A percentile compares a stretch with the other conserved stretches of the same genome.
Evolutionary conservation across 768 basidiomycete genomes (phyloP).

Genomic region (Termitomyces titanicus): DNA sequence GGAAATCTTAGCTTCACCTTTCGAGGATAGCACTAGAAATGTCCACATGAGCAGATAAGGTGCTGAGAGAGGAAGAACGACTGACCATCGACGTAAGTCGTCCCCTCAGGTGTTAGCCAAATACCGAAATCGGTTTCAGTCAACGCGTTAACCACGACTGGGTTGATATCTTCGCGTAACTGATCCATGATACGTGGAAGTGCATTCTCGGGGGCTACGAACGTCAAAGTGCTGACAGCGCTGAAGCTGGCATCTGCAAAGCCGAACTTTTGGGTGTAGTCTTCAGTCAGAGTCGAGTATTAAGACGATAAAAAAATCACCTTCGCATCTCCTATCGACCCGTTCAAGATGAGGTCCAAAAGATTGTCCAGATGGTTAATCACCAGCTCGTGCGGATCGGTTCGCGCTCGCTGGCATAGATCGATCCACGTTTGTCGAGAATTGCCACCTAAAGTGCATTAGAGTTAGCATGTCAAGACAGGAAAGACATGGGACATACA

Average conservation of each 20-base stretch:
- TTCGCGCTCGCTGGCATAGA: conserved; percentile 61
- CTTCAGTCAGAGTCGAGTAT: background rate
- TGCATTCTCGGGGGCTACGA: conserved; percentile 69
- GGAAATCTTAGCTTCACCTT: conserved; percentile 40
- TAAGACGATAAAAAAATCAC: conserved; percentile 25
- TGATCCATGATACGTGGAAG: conserved; percentile 71
- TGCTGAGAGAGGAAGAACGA: background rate
- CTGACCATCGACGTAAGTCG: conserved; percentile 75
- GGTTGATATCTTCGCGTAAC: conserved; percentile 61
- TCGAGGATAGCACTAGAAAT: conserved; percentile 59
- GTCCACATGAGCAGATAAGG: background rate
- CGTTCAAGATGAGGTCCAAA: conserved; percentile 45
- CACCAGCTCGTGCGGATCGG: conserved; percentile 66
- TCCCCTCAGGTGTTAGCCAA: conserved; percentile 85
- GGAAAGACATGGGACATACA: conserved; percentile 37
- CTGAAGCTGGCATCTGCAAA: conserved; percentile 69
- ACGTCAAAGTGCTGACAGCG: conserved; percentile 72
- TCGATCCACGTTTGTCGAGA: conserved; percentile 79
- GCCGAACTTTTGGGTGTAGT: conserved; percentile 29
- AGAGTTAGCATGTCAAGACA: background rate
- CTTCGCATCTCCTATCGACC: conserved; percentile 42
- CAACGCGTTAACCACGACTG: conserved; percentile 53
- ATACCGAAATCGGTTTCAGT: conserved; percentile 75
- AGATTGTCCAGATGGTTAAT: conserved; percentile 45
- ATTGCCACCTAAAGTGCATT: conserved; percentile 31